Conservation (phyloP, 176 grass and related monocot genomes). For the Phragmites australis region DNA sequence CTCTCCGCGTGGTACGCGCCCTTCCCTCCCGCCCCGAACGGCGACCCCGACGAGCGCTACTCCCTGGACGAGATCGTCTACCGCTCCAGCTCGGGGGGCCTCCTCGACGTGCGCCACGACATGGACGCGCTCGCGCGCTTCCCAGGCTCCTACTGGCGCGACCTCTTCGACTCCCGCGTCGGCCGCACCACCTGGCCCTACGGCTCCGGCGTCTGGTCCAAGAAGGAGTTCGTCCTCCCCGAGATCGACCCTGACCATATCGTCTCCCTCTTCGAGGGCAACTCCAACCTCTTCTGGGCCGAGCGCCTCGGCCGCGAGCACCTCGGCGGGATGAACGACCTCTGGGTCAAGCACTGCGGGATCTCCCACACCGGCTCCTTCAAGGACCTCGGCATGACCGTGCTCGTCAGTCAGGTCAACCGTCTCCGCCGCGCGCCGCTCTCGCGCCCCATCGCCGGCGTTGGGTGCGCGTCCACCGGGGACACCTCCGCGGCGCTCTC, state of each 20-base stretch:
- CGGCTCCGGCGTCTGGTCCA: slow-evolving; percentile 96
- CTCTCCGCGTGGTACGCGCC: slow-evolving; percentile 79
- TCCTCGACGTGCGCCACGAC: slow-evolving; percentile 92
- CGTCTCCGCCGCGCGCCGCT: slow-evolving; percentile 72
- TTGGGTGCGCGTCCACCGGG: slow-evolving; percentile 83
- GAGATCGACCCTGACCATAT: slow-evolving; percentile 83
- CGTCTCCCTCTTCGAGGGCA: slow-evolving; percentile 96
- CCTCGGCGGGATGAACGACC: slow-evolving; percentile 84
- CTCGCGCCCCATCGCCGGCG: slow-evolving; percentile 80
- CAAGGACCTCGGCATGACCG: slow-evolving; percentile 99
- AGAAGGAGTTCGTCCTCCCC: slow-evolving; percentile 97
- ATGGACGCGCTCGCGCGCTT: slow-evolving; percentile 59
- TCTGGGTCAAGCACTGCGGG: slow-evolving; percentile 99
- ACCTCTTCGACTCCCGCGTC: slow-evolving; percentile 84
- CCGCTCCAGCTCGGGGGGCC: slow-evolving; percentile 74
- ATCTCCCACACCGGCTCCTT: slow-evolving; percentile 98
- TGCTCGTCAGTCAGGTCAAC: slow-evolving; percentile 96
- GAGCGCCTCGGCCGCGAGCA: slow-evolving; percentile 88
- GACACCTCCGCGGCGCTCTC: slow-evolving; percentile 94
- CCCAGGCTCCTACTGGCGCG: slow-evolving; percentile 84
- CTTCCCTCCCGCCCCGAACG: slow-evolving; percentile 44
- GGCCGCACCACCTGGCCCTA: slow-evolving; percentile 87
- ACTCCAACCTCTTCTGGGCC: slow-evolving; percentile 99
- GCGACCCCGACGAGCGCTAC: slow-evolving; percentile 66
- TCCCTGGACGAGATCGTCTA: slow-evolving; percentile 97